Conservation (phyloP, 192 early-diverging fungal genomes). For the Linnemannia hyalina region DNA sequence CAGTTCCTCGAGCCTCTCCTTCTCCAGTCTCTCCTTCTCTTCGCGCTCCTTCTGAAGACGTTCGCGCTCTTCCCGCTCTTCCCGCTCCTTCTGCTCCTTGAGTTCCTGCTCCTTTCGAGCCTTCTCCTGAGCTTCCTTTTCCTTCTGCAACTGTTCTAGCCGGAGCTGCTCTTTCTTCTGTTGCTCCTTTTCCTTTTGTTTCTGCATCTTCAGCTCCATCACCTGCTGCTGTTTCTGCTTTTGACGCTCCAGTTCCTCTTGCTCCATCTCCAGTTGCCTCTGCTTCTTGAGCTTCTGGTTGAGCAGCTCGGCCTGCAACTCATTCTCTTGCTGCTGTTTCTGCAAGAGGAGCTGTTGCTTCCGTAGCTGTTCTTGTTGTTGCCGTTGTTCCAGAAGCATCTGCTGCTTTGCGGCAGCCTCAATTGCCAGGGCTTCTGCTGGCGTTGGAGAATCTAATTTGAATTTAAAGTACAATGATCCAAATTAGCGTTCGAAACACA, state of each 20-base stretch:
- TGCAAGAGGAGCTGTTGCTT: conserved; percentile 29
- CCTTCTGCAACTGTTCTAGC: conserved; percentile 16
- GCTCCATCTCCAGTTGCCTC: conserved; percentile 24
- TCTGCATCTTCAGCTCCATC: conserved; percentile 27
- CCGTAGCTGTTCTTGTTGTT: conserved; percentile 43
- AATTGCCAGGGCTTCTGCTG: conserved; percentile 50
- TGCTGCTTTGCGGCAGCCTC: conserved; percentile 50
- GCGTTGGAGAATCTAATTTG: conserved; percentile 41
- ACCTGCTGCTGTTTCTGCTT: conserved; percentile 41
- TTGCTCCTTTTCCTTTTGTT: conserved; percentile 16
- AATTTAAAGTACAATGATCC: not conserved
- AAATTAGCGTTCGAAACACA: not conserved
- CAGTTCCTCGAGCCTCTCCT: not conserved
- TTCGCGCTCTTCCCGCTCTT: conserved; percentile 17
- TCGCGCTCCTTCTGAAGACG: conserved; percentile 16
- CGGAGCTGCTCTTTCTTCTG: conserved; percentile 14
- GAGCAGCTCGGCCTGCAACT: conserved; percentile 19
- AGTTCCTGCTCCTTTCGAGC: conserved; percentile 15
- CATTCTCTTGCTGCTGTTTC: conserved; percentile 29
- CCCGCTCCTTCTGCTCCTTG: conserved; percentile 14
- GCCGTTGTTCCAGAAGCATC: conserved; percentile 43
- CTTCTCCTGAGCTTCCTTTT: conserved; percentile 19
- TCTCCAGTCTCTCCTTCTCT: conserved; percentile 19
- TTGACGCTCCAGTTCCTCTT: conserved; percentile 34
- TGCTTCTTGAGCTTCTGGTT: conserved; percentile 30